These are phyloP conservation scores for Lipomyces chichibuensis DNA, from an alignment of 805 yeast species.

Conservation along the genomic window DNA sequence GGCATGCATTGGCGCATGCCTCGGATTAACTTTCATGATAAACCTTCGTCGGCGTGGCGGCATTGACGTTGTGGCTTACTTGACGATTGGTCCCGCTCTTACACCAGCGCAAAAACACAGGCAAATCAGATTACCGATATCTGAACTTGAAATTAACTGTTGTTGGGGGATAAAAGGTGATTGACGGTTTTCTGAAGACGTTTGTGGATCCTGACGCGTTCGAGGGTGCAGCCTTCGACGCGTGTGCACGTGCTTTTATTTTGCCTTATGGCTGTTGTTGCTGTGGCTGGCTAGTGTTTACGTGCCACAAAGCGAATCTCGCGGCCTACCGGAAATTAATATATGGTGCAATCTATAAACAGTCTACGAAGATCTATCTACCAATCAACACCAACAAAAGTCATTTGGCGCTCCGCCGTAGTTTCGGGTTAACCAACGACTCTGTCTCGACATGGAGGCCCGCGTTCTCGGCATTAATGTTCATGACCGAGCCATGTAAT, in stretches of 20 bases:
- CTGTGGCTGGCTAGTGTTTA: neutral
- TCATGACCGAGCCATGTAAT: slow-evolving; percentile 3
- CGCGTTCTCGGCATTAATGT: neutral
- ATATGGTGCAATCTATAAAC: neutral
- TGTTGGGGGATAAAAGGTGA: neutral
- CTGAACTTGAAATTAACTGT: too few species aligned
- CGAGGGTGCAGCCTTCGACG: neutral
- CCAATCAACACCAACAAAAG: neutral
- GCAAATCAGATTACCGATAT: too few species aligned
- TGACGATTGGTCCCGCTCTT: too few species aligned
- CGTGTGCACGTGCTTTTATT: neutral
- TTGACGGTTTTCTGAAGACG: too few species aligned
- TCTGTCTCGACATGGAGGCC: neutral
- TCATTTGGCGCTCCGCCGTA: neutral
- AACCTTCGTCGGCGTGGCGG: slow-evolving; percentile 3
- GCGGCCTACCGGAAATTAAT: too few species aligned
- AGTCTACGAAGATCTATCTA: neutral
- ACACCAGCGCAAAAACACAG: too few species aligned
- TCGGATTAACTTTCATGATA: neutral
- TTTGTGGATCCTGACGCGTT: neutral
- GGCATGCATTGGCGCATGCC: neutral
- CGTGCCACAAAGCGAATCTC: neutral
- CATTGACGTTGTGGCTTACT: neutral
- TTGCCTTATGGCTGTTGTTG: neutral
- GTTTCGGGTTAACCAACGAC: neutral